Evolutionary conservation across 1,139 yeast genomes (phyloP).

Genomic region (Lodderomyces parapsilosis): DNA sequence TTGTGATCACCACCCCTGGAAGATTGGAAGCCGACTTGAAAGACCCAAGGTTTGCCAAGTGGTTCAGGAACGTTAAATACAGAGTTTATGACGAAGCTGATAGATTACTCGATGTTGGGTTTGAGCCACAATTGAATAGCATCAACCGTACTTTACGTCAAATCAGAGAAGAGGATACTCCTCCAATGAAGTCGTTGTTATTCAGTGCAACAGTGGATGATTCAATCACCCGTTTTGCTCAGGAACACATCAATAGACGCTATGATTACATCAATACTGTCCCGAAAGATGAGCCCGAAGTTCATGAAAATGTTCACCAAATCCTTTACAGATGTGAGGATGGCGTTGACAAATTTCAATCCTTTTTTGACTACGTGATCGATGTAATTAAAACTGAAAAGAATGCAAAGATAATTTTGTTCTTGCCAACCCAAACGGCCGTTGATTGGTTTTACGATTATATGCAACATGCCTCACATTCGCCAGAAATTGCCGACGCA

Average conservation of each 20-base stretch:
- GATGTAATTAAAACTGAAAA: constrained; percentile 24
- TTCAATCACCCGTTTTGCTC: constrained; percentile 65
- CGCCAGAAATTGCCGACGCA: background rate
- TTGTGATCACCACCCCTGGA: constrained; percentile 91
- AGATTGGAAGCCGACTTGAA: constrained; percentile 65
- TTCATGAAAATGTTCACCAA: constrained; percentile 78
- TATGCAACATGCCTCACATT: constrained; percentile 2
- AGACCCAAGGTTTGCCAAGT: constrained; percentile 39
- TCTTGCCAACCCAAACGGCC: constrained; percentile 73
- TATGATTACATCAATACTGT: constrained; percentile 77
- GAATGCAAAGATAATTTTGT: constrained; percentile 74
- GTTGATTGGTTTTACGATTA: constrained; percentile 46
- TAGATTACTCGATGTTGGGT: constrained; percentile 66
- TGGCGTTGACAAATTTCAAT: constrained; percentile 50
- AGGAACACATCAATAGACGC: constrained; percentile 58
- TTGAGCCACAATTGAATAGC: constrained; percentile 58
- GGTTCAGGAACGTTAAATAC: constrained; percentile 56
- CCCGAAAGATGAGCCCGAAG: constrained; percentile 70
- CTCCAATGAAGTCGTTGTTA: constrained; percentile 59
- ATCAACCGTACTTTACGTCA: constrained; percentile 49
- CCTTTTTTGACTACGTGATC: constrained; percentile 50
- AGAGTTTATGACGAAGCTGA: constrained; percentile 90
- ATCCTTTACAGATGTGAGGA: constrained; percentile 50
- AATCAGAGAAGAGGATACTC: constrained; percentile 18
- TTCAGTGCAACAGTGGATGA: constrained; percentile 88